phyloP scores from a whole-genome alignment of 192 early-diverging fungal species.

The Podila verticillata region DNA sequence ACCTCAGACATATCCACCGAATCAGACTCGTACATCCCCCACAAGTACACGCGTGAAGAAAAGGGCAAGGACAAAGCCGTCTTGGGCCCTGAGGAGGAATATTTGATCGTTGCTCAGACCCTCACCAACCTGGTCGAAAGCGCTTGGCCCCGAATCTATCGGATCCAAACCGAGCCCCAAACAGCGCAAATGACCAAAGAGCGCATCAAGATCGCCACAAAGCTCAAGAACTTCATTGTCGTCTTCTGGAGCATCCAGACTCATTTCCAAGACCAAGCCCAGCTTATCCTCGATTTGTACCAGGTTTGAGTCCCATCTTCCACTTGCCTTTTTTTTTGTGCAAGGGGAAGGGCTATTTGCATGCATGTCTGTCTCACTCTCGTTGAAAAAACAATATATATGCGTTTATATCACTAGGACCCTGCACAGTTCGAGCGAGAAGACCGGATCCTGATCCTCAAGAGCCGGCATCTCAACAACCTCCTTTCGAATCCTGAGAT shows the following conservation, averaged over 20 bases:
- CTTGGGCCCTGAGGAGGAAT: not conserved
- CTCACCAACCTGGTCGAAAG: not conserved
- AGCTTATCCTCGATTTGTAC: not conserved
- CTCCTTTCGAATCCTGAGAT: conserved; percentile 11
- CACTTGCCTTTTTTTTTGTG: not conserved
- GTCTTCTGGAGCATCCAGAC: not conserved
- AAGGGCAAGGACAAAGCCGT: not conserved
- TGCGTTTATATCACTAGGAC: conserved; percentile 4
- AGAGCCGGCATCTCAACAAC: conserved; percentile 28
- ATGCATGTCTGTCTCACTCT: not conserved
- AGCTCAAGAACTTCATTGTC: not conserved
- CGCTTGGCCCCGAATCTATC: not conserved
- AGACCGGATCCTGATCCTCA: conserved; percentile 16
- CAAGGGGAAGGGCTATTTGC: too few species aligned
- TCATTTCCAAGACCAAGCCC: not conserved
- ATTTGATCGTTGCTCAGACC: not conserved
- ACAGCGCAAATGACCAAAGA: not conserved
- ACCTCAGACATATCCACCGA: not conserved
- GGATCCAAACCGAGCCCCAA: not conserved
- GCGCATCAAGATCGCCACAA: not conserved
- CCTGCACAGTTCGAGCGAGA: conserved; percentile 14
- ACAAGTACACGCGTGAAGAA: not conserved
- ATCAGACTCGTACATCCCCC: not conserved
- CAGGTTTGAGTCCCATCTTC: not conserved
- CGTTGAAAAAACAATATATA: not conserved